Percentiles rank a stretch among this genome's conserved stretches.
These are phyloP conservation scores for Lactifluus volemus DNA, from an alignment of 768 basidiomycete species.

Conservation along the genomic window DNA sequence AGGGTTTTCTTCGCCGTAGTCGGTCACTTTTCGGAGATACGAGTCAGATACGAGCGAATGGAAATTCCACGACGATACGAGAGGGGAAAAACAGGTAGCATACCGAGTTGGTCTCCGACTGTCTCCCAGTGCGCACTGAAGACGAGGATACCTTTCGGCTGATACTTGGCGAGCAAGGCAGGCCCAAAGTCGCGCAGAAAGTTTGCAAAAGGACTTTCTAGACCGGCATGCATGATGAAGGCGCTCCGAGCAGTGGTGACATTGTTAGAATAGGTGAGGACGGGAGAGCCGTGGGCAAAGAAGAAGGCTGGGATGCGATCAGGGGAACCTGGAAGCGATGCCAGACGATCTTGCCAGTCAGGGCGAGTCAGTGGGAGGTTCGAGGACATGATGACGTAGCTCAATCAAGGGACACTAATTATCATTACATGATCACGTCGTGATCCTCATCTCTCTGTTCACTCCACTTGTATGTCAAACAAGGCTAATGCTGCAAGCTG, in stretches of 20 bases:
- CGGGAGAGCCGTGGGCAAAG: constrained; percentile 62
- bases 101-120: constrained; percentile 45
- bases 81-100: constrained; percentile 10
- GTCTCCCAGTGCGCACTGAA: constrained; percentile 85
- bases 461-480: constrained; percentile 13
- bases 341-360: constrained; percentile 46
- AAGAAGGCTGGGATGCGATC: constrained; percentile 67
- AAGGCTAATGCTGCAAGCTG: constrained; percentile 15
- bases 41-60: not conserved
- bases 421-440: not conserved
- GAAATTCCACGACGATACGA: not conserved
- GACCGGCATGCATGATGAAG: constrained; percentile 30
- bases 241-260: not conserved
- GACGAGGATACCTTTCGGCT: constrained; percentile 70
- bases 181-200: constrained; percentile 65
- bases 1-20: constrained; percentile 72
- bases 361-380: constrained; percentile 30
- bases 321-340: constrained; percentile 45
- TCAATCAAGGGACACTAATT: not conserved
- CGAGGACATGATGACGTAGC: not conserved
- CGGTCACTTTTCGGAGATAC: constrained; percentile 43
- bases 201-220: constrained; percentile 42
- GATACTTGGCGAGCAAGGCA: constrained; percentile 55
- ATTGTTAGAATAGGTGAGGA: constrained; percentile 34
- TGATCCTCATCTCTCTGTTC: not conserved